Base-by-base conservation (phyloP, 1,284 basidiomycete species). In the Naganishia cerealis region DNA sequence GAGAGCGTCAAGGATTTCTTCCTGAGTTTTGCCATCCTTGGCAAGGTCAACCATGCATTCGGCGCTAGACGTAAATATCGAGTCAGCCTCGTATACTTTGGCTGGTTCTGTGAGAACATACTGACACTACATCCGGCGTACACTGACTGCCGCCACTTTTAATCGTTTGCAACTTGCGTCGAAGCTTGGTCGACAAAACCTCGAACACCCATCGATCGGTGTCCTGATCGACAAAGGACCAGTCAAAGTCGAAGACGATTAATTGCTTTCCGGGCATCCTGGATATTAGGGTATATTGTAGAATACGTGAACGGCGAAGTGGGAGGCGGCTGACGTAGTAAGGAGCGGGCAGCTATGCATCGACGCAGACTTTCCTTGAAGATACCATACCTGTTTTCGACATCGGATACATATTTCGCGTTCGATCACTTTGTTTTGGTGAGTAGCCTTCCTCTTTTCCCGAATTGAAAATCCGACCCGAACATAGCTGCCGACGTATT, bases 171-270 rank as follows among this genome's bases (percentile, higher is more conserved):
- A 98, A 87, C 77, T 90, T 87, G 57, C 91, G 84, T 65, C 95
- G 88, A 55, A 98, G 84, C 71, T 90, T 86, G 2, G 90, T 90
- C 3, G 88, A 89, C 42, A 96, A 86, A 58, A 94, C 91, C 79
- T 99, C 95, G 75, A 97, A 91, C 67, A 97, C 85, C 87, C 91
- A 99, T 81, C 94, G 86, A 81, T 99, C 96, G 3, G 94, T 90
- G 82, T 99, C 96, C 82, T 98, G 94, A 82, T 99, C 95, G 42
- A 78, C 70, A n/a, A 80, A 83, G 71, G 77, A 91, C 94, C 94
- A 98, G 85, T 99, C 95, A 82, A 98, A 98, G 81, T 99, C 95
- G 75, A 91, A 98, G 18, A 98, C 89, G 72, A 98, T 84, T 56
- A 97, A 87, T 79, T 95, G 92, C 73, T 85, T 87, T 48, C 67